Base-by-base conservation (phyloP, 202 grass and related monocot species). In the Elaeis oleifera region DNA sequence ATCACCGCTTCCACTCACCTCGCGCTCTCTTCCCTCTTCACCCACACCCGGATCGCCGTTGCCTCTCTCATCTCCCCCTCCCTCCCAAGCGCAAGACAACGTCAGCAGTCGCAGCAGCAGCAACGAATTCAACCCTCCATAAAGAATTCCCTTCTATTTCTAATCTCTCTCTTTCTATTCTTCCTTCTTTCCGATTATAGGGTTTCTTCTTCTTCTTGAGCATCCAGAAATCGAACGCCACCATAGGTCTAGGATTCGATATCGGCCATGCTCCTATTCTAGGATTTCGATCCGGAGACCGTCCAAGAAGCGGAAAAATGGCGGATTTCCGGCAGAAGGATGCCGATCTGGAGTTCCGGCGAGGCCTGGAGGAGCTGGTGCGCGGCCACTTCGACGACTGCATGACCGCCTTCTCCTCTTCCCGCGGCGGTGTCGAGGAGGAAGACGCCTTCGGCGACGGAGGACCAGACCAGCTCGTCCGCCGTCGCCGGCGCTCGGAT, bases 341-440 rank as follows among this genome's bases (percentile, higher is more conserved):
- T 63, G 80, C 82, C 61, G 88, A 83, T 69, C 64, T 86, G 51
- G 79, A 92, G 65, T 92, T 99, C 94, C 79, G 88, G 67, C 81
- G 84, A 15, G 92, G 86, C 67, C 73, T 99, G 55, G 88, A 99
- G 85, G 88, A 99, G 85, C 80, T 99, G 70, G 94, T 99, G 69
- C 87, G 84, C 54, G 88, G 87, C 39, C 94, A 89, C 82, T 80
- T 92, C 69, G 94, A 87, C 18, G 94, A 74, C 0, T 90, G 87
- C 73, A 76, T 77, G 70, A 78, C 79, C 14, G 71, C 84, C 56
- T 32, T 82, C 4, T 73, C 77, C 0, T 78, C 83, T 17, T 85
- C 84, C 16, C 50, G 16, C 5, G 72, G 53, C 0, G 64, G 15
- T 0, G 84, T 71, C 5, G 75, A 48, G 7, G 77, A n/a, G 1